Evolutionary conservation across 2,329 filamentous ascomycete genomes (phyloP).

Genomic region (Lasiodiplodia sp.): DNA sequence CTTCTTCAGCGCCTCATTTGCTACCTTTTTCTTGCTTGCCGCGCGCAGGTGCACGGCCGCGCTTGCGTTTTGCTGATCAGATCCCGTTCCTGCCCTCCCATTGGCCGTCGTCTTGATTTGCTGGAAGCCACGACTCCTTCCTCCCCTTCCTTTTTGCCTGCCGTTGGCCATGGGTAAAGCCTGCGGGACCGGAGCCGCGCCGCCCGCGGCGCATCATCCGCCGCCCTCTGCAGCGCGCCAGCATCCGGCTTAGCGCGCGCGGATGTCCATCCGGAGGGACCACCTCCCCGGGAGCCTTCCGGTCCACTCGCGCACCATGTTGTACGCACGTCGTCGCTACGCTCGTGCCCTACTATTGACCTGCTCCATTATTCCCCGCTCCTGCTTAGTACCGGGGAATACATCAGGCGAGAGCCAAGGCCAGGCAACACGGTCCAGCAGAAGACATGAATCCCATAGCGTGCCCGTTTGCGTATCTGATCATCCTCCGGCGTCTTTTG

Average conservation of each 20-base stretch:
- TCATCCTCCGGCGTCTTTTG: neutral
- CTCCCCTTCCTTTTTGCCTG: neutral
- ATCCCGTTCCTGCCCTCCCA: neutral
- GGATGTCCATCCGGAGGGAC: constrained; percentile 6
- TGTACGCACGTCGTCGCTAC: neutral
- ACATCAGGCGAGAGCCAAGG: neutral
- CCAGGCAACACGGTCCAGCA: neutral
- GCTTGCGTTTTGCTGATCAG: neutral
- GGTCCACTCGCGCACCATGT: constrained; percentile 1
- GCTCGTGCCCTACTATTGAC: neutral
- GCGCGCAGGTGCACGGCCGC: neutral
- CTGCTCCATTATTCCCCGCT: constrained; percentile 9
- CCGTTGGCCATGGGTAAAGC: neutral
- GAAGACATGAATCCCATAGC: neutral
- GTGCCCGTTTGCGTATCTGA: neutral
- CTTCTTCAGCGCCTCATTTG: neutral
- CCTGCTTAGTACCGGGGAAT: neutral
- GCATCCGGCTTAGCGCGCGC: neutral
- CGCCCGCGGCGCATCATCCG: constrained; percentile 21
- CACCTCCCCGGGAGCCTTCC: constrained; percentile 5
- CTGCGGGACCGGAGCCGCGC: constrained; percentile 5
- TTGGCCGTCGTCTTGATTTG: neutral
- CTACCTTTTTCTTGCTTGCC: neutral
- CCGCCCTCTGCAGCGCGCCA: neutral
- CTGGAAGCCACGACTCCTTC: constrained; percentile 1